phyloP scores from a whole-genome alignment of 1,139 yeast species.

The Scheffersomyces illinoinensis region DNA sequence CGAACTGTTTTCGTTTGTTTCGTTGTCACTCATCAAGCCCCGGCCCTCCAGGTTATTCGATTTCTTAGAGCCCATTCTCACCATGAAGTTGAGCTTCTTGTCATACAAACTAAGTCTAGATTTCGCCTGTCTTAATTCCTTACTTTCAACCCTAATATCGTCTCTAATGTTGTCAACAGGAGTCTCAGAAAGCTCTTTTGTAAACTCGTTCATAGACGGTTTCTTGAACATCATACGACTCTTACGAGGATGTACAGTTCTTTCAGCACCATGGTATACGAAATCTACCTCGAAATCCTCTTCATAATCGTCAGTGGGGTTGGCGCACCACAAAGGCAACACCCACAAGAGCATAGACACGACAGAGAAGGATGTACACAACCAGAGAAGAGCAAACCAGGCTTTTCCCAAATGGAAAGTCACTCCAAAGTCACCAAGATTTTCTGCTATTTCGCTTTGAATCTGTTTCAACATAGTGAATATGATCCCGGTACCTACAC shows the following conservation, averaged over 20 bases:
- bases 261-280: slow-evolving; percentile 2
- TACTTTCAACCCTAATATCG: neutral
- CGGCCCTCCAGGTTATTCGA: neutral
- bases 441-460: slow-evolving; percentile 25
- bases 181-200: neutral
- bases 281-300: slow-evolving; percentile 19
- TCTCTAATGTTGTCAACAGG: neutral
- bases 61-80: neutral
- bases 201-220: neutral
- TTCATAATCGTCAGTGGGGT: slow-evolving; percentile 28
- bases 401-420: slow-evolving; percentile 35
- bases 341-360: slow-evolving; percentile 35
- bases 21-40: neutral
- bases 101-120: neutral
- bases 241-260: neutral
- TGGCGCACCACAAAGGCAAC: slow-evolving; percentile 48
- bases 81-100: neutral
- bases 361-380: slow-evolving; percentile 21
- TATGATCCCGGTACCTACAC: slow-evolving; percentile 27
- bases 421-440: slow-evolving; percentile 49
- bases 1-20: neutral
- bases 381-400: slow-evolving; percentile 48
- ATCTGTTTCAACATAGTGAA: slow-evolving; percentile 26
- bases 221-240: neutral
- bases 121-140: neutral